A percentile compares a stretch with the other conserved stretches of the same genome.
These are phyloP conservation scores for Panellus pusillus DNA, from an alignment of 768 basidiomycete species.

Conservation along the genomic window DNA sequence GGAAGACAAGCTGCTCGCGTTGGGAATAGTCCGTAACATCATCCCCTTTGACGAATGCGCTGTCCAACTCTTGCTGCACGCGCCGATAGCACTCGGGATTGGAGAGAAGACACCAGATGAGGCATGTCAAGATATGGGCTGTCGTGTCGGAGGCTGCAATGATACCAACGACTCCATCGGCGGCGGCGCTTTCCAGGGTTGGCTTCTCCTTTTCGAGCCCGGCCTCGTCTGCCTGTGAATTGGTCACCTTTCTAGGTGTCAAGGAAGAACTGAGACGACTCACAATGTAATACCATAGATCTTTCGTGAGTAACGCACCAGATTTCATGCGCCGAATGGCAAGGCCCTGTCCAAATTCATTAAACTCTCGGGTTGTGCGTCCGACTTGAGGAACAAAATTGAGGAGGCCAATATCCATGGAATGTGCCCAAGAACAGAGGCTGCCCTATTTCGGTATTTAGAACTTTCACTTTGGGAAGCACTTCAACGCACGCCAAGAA, in stretches of 20 bases:
- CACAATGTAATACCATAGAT: conserved; percentile 44
- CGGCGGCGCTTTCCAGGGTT: conserved; percentile 32
- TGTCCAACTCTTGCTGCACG: conserved; percentile 36
- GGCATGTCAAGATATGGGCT: conserved; percentile 30
- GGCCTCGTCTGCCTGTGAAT: conserved; percentile 40
- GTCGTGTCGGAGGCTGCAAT: conserved; percentile 42
- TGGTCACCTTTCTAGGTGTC: no score
- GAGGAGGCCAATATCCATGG: conserved; percentile 9
- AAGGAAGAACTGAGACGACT: conserved; percentile 4
- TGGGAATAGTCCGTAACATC: conserved; percentile 25
- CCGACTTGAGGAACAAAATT: conserved; percentile 8
- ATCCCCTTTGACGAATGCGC: conserved; percentile 23
- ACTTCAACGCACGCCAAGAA: conserved; percentile 38
- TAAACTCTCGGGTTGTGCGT: conserved; percentile 2
- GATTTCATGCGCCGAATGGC: conserved; percentile 5
- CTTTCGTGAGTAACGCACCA: conserved; percentile 37
- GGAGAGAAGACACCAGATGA: conserved; percentile 36
- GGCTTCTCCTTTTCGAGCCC: conserved; percentile 33
- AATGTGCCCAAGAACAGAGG: conserved; percentile 37
- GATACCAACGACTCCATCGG: conserved; percentile 40
- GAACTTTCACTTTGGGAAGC: not conserved
- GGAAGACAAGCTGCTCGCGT: conserved; percentile 31
- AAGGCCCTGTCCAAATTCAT: not conserved
- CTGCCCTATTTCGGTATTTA: conserved; percentile 23
- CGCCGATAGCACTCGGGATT: conserved; percentile 33